Evolutionary conservation across 2,329 filamentous ascomycete genomes (phyloP), one percentile per base, ranked within the genome.

Genomic region (Alternaria consortialis): DNA sequence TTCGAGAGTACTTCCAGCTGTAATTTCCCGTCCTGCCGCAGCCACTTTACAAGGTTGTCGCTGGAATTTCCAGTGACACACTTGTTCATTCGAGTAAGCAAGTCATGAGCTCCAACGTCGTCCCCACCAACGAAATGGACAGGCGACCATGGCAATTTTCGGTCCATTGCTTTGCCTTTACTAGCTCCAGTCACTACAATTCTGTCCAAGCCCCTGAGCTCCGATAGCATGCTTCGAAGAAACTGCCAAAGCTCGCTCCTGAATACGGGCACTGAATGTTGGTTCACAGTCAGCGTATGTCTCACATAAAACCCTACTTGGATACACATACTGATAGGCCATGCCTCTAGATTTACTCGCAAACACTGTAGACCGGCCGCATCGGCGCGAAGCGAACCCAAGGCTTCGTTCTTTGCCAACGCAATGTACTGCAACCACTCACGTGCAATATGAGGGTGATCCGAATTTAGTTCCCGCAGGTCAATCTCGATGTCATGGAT

Each of bases 401-500:
- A 43, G 2, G 63, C 56, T 20, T 53, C 42, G 7, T 67, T 62
- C 13, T 63, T 63, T 8, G 62, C 66, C 67, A 67, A 73, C 1
- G 72, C 62, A 17, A 78, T 69, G 61, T 80, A 79, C 12, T 76
- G 73, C 8, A 77, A 52, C 78, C 78, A 80, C 53, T 78, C 79
- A 32, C 68, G 67, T 25, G 67, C 70, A 15, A 73, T 53, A 1
- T 61, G 60, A 3, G 69, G 68, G 15, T 70, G 69, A 46, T 68
- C 65, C 15, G 65, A 67, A 51, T 72, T 58, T 5, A 79, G 65
- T 29, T 68, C 67, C 11, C 73, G 70, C 11, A 78, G 66, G 56
- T 80, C 77, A 44, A 81, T 69, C 39, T 80, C 77, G n/a, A 81
- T 56, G 51, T 77, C 71, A 2, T 66, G 64, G 5, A 81, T 64